Base-by-base conservation (phyloP, 2,329 filamentous ascomycete species). In the Arthrobotrys iridis region DNA sequence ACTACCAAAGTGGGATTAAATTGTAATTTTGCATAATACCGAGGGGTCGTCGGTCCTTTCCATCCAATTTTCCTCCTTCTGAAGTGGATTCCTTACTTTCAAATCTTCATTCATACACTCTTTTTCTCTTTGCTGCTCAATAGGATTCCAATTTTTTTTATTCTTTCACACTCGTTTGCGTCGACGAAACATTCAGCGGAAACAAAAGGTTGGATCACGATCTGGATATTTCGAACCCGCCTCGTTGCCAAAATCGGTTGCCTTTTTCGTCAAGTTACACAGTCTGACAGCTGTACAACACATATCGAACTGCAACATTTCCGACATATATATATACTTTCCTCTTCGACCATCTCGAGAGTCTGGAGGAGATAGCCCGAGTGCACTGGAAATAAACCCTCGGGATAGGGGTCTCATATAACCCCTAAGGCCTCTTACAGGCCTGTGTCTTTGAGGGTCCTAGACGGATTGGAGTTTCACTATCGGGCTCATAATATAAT, bases 1-100 rank as follows among this genome's bases (percentile, higher is more conserved):
- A 26, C 60, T 74, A 62, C 70, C 62, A 55, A 74, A 74, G 70
- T 62, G 59, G 70, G 70, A 74, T 63, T 74, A 63, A 67, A 62
- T 41, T 67, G 24, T 45, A 41, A 41, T 57, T 67, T 62, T 48
- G 55, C 22, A 70, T 45, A 33, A 60, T 35, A 68, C 58, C 26
- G 33, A 30, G 57, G 37, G 15, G 40, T 63, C 48, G 62, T 46
- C 7, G 15, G 40, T 63, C 48, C 63, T 46, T 13, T 62, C 8
- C 40, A 50, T 43, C n/a, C 24, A n/a, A 20, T 68, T 41, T 22
- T 3, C 11, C 10, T 33, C 35, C 30, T 28, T 58, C 46, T 50
- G 40, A 5, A 57, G 8, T 10, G 13, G n/a, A 40, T 64, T 48
- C 43, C 8, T 33, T 37, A 22, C 43, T 24, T 24, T 37, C 30